These are phyloP conservation scores for Populus trichocarpa DNA, from an alignment of 441 rosid genomes.

Conservation along the genomic window DNA sequence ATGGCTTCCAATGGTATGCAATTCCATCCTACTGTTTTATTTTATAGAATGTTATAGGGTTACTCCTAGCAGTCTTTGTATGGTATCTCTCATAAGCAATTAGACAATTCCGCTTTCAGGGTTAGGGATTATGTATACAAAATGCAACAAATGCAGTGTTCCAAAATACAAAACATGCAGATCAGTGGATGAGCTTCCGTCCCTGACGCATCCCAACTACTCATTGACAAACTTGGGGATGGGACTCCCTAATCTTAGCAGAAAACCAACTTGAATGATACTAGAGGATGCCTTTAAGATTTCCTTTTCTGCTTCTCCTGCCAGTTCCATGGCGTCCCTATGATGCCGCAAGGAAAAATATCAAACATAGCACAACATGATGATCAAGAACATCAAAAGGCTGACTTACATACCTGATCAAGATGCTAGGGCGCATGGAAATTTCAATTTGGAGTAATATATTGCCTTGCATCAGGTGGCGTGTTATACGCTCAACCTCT, in stretches of 20 bases:
- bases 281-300: conserved; percentile 44
- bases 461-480: conserved; percentile 65
- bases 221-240: conserved; percentile 29
- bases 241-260: conserved; percentile 55
- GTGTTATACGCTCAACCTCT: conserved; percentile 57
- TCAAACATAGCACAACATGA: neutral
- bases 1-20: neutral
- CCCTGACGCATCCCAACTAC: neutral
- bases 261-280: conserved; percentile 54
- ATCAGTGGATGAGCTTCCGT: neutral
- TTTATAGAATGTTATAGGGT: neutral
- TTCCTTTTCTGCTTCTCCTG: conserved; percentile 65
- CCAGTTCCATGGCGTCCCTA: conserved; percentile 75
- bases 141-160: neutral
- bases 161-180: neutral
- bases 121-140: neutral
- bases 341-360: neutral
- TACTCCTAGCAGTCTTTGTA: neutral
- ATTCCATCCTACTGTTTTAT: neutral
- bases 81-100: neutral
- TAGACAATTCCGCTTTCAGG: neutral
- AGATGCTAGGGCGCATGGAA: conserved; percentile 52
- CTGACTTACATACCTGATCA: conserved; percentile 38
- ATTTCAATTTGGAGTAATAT: conserved; percentile 63
- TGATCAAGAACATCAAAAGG: neutral